Evolutionary conservation across 192 early-diverging fungal species (phyloP), one percentile per base, ranked within the genome.

Genomic region (Coemansia nantahalensis): DNA sequence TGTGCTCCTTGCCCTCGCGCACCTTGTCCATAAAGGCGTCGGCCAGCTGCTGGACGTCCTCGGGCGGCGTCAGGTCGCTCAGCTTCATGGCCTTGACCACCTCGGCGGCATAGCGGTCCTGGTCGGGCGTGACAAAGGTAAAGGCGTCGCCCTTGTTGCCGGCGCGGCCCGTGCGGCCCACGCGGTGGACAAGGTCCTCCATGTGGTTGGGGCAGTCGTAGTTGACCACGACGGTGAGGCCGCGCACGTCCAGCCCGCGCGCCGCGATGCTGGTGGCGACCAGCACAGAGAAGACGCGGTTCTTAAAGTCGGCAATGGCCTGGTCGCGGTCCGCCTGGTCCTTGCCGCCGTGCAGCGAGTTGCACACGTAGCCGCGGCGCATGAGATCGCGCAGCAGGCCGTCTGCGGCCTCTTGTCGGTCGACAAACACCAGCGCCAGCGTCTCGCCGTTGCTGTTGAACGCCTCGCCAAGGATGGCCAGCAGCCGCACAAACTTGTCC

Each of bases 121-220:
- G 95, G 31, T 94, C 90, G 7, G 90, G 90, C 1, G 90, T 90
- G 48, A 99, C 88, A 60, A 98, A 99, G 0, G 97, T 97, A 55
- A 90, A 95, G 0, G 97, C 94, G 7, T 89, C 90, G 38, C 97
- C 97, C 61, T 91, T 98, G 68, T 96, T 93, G 42, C 97, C 97
- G 0, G 97, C 97, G 39, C 97, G 88, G 30, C 97, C 97, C 0
- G 97, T 99, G 33, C 97, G 82, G 7, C 97, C 97, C 15, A 96
- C 93, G 37, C 97, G 92, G 70, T 99, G 97, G 2, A 99, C 92
- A 69, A 98, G 92, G 45, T 99, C 97, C 54, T 99, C 97, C 83
- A 94, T 90, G 47, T 99, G 92, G 72, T 94, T 93, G 9, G 97
- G 97, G 39, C 90, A 90, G 53, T 99, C 97, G 54, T 89, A 98